phyloP scores from a whole-genome alignment of 2,329 filamentous ascomycete species.

The Byssochlamys sp. region DNA sequence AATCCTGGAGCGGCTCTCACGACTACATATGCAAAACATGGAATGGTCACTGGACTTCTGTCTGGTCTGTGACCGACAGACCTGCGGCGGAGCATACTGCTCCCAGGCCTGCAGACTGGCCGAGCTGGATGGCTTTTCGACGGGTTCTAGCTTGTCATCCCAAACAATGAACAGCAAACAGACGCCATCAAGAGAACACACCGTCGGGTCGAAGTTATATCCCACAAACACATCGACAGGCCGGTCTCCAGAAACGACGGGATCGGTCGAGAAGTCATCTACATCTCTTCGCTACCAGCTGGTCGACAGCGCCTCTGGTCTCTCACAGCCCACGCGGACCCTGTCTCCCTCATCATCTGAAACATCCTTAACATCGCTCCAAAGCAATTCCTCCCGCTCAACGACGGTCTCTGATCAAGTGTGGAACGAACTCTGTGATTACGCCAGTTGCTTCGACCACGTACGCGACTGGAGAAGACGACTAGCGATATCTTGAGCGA shows the following conservation, averaged over 20 bases:
- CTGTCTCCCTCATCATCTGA: conserved; percentile 62
- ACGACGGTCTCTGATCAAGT: conserved; percentile 61
- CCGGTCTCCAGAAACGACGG: conserved; percentile 6
- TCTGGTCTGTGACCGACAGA: conserved; percentile 85
- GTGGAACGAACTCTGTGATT: conserved; percentile 69
- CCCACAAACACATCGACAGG: not conserved
- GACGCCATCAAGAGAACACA: not conserved
- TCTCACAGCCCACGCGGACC: conserved; percentile 35
- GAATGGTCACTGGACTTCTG: conserved; percentile 84
- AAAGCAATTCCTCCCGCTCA: conserved; percentile 49
- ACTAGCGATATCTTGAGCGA: conserved; percentile 12
- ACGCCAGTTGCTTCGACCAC: conserved; percentile 82
- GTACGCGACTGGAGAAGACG: conserved; percentile 46
- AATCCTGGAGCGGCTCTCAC: not conserved
- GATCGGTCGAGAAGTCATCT: conserved; percentile 44
- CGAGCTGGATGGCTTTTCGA: conserved; percentile 66
- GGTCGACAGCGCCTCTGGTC: conserved; percentile 8
- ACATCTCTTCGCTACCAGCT: conserved; percentile 51
- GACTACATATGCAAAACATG: conserved; percentile 20
- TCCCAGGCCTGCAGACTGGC: conserved; percentile 82
- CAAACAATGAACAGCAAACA: conserved; percentile 9
- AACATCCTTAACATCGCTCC: conserved; percentile 71
- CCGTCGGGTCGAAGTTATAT: not conserved
- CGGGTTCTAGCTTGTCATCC: conserved; percentile 30
- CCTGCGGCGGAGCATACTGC: conserved; percentile 73